Percentiles rank a stretch among this genome's conserved stretches.
These are phyloP conservation scores for Leccinum longicurvipes DNA, from an alignment of 768 basidiomycete species.

Conservation along the genomic window DNA sequence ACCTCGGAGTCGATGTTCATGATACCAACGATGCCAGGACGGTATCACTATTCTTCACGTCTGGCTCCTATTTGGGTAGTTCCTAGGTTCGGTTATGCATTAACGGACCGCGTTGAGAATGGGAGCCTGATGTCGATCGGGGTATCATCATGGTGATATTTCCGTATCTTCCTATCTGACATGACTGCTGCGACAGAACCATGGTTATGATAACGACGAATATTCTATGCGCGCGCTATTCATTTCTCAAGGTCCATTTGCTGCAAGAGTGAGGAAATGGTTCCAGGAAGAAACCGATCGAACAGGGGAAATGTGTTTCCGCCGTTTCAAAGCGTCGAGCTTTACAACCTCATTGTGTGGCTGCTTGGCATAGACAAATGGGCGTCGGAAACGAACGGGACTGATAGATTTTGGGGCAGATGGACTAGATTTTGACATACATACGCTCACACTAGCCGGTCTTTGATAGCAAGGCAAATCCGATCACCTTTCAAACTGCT, in stretches of 20 bases:
- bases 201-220: slow-evolving; percentile 83
- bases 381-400: slow-evolving; percentile 71
- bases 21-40: slow-evolving; percentile 59
- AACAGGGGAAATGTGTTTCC: slow-evolving; percentile 54
- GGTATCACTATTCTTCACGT: slow-evolving; percentile 72
- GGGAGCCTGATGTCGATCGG: slow-evolving; percentile 62
- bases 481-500: not conserved
- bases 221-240: slow-evolving; percentile 83
- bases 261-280: slow-evolving; percentile 25
- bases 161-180: not conserved
- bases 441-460: not conserved
- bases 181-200: slow-evolving; percentile 48
- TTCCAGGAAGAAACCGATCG: slow-evolving; percentile 18
- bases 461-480: not conserved
- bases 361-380: slow-evolving; percentile 57
- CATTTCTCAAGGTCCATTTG: slow-evolving; percentile 68
- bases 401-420: slow-evolving; percentile 75
- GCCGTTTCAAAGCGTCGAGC: slow-evolving; percentile 75
- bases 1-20: not conserved
- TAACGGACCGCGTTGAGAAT: slow-evolving; percentile 62
- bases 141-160: slow-evolving; percentile 34
- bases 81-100: slow-evolving; percentile 72
- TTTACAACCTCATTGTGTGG: slow-evolving; percentile 77
- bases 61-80: slow-evolving; percentile 84
- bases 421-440: slow-evolving; percentile 26